Evolutionary conservation across 1,284 basidiomycete genomes (phyloP), one percentile per base, ranked within the genome.

Genomic region (Hortiboletus rubellus): DNA sequence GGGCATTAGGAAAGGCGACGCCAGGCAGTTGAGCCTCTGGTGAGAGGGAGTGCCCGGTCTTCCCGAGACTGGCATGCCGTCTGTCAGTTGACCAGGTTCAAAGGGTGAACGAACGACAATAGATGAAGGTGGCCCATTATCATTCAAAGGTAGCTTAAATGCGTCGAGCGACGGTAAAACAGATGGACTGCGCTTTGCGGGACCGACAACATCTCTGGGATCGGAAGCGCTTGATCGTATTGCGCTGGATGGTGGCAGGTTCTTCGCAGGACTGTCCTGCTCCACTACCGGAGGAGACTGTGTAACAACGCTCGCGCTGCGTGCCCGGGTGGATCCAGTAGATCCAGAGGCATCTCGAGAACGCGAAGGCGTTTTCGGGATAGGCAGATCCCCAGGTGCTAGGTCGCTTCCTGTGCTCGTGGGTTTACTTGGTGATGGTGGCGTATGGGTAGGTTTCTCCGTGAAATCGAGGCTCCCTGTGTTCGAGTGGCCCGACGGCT

Each of bases 351-450:
- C 37, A 7, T 33, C 49, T 34, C 54, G 59, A 48, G 66, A 60
- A 52, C 53, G 66, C 5, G 55, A 60, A 7, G 64, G 68, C 1
- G 66, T 68, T 50, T 53, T 61, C 22, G 68, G 60, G 36, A 71
- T 52, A 46, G 52, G 38, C 2, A 49, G 24, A 33, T 33, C 57
- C 14, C 17, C 59, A 22, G 27, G 34, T 17, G 47, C 30, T 1
- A 44, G 22, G 17, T 70, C 64, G 27, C 41, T 51, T 33, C 27
- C 50, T 15, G 54, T 36, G 46, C 22, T 54, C 11, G 48, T 41
- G 46, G 50, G 45, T 42, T 61, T 66, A 47, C 30, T 56, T 8
- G 59, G 50, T 6, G 57, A 60, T 45, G 53, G 42, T 22, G 44
- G 45, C 49, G 42, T 36, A 34, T 18, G 50, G 38, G 41, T 31